phyloP scores from a whole-genome alignment of 139 green algal genomes.

The Closterium sp. region DNA sequence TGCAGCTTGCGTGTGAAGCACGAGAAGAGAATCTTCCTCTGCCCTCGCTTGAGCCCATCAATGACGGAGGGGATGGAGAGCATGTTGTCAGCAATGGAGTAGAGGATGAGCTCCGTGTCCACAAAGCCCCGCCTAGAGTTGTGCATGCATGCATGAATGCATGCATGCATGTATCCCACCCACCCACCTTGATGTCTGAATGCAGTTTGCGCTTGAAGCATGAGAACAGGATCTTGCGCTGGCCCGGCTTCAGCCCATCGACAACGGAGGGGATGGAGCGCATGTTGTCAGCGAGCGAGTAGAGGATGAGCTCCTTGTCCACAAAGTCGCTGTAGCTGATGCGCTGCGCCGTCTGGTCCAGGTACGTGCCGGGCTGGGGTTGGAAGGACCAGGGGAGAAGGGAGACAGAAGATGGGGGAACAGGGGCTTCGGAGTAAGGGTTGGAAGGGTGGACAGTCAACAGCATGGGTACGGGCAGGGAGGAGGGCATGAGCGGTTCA shows the following conservation, averaged over 20 bases:
- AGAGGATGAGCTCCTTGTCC: conserved; percentile 65
- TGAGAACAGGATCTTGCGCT: conserved; percentile 97
- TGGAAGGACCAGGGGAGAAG: too few species aligned
- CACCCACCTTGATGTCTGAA: conserved; percentile 42
- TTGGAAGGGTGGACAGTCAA: too few species aligned
- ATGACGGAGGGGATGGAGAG: conserved; percentile 93
- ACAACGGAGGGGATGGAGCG: too few species aligned
- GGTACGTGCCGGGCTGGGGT: too few species aligned
- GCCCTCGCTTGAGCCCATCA: conserved; percentile 95
- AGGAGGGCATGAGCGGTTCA: too few species aligned
- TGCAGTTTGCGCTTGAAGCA: conserved; percentile 96
- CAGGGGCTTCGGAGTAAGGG: too few species aligned
- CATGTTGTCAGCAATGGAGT: conserved; percentile 76
- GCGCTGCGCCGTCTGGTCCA: conserved; percentile 61
- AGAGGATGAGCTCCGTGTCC: too few species aligned
- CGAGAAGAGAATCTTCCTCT: conserved; percentile 96
- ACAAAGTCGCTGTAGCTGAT: conserved; percentile 92
- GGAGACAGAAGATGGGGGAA: too few species aligned
- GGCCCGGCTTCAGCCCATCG: conserved; percentile 95
- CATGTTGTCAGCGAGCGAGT: conserved; percentile 75
- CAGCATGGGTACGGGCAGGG: too few species aligned
- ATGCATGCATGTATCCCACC: too few species aligned
- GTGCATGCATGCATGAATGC: too few species aligned
- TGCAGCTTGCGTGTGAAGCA: conserved; percentile 96
- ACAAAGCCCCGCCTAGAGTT: too few species aligned